Evolutionary conservation across 164 flowering plant species (phyloP), one percentile per base, ranked within the genome.

Genomic region (Vitis riparia): DNA sequence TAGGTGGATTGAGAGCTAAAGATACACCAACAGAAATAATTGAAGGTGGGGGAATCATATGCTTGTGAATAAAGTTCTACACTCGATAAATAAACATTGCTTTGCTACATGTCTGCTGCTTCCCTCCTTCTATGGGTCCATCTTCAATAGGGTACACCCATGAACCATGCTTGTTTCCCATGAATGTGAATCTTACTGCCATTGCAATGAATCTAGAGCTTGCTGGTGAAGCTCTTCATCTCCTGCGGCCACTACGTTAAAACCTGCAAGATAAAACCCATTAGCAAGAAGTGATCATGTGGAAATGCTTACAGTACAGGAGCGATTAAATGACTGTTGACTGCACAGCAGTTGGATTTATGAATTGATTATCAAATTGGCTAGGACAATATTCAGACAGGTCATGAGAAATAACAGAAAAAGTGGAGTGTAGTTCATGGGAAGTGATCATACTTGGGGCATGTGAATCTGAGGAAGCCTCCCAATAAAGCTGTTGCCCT

Each of bases 211-310:
- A 69, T 86, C 83, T 13, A 92, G 48, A 59, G 95, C 89, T 78
- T 86, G 89, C 59, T 76, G 77, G 77, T 91, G 97, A 78, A 91
- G 74, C 66, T 72, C 69, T 66, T 79, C 56, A 72, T 89, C 97
- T 68, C 97, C 97, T 1, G 97, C 95, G 16, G 97, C 97, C 57
- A 88, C 81, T 11, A 92, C 92, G 55, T 94, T 91, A 69, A 89
- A 94, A 75, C 91, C 98, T 94, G 79, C 62, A 71, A 72, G 57
- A 23, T 37, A 3, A 37, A 37, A 37, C 44, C 44, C 44, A 6
- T 37, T 37, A 37, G 44, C 0, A 5, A 37, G 44, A 6, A 6
- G 44, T 6, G 44, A 6, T 37, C 44, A 37, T 37, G 44, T 37
- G 44, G 5, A 37, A 37, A 37, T 37, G 44, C 44, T 3, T 37